Evolutionary conservation across 176 grass and related monocot genomes (phyloP).

Genomic region (Avena atlantica): DNA sequence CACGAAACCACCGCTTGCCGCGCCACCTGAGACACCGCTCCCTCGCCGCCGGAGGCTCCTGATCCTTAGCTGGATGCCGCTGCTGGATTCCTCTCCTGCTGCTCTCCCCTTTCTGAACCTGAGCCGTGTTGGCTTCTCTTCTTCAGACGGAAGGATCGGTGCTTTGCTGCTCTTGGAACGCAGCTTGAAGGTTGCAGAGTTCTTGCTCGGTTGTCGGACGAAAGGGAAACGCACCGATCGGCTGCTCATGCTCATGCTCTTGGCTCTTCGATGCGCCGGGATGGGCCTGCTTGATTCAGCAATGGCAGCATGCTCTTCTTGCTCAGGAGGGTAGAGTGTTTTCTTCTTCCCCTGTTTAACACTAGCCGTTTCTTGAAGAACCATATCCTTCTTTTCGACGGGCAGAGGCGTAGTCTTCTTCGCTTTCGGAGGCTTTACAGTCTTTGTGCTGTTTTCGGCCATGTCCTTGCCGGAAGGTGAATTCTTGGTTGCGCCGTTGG

Average conservation of each 20-base stretch:
- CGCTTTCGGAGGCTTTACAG: not conserved
- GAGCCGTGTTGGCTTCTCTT: slow-evolving; percentile 37
- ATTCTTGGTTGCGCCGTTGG: no score
- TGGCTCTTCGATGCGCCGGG: slow-evolving; percentile 37
- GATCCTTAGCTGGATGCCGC: slow-evolving; percentile 54
- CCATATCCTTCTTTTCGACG: not conserved
- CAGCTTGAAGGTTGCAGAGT: slow-evolving; percentile 40
- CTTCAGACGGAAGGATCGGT: not conserved
- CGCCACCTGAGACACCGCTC: not conserved
- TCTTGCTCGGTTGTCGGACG: slow-evolving; percentile 48
- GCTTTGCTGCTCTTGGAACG: slow-evolving; percentile 54
- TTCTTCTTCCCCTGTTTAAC: slow-evolving; percentile 7
- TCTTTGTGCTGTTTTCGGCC: not conserved
- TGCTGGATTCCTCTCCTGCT: slow-evolving; percentile 27
- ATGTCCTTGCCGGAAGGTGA: not conserved
- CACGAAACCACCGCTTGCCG: not conserved
- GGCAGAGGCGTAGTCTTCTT: slow-evolving; percentile 17
- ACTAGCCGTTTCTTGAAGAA: not conserved
- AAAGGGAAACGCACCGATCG: slow-evolving; percentile 39
- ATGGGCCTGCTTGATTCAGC: not conserved
- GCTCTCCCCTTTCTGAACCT: slow-evolving; percentile 45
- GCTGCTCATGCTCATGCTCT: slow-evolving; percentile 44
- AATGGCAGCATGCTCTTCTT: slow-evolving; percentile 12
- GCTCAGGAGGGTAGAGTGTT: not conserved
- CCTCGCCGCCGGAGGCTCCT: slow-evolving; percentile 62